A percentile compares a stretch with the other conserved stretches of the same genome.
Evolutionary conservation across 495 filamentous ascomycete genomes (phyloP).

Genomic region (Cenococcum geophilum): DNA sequence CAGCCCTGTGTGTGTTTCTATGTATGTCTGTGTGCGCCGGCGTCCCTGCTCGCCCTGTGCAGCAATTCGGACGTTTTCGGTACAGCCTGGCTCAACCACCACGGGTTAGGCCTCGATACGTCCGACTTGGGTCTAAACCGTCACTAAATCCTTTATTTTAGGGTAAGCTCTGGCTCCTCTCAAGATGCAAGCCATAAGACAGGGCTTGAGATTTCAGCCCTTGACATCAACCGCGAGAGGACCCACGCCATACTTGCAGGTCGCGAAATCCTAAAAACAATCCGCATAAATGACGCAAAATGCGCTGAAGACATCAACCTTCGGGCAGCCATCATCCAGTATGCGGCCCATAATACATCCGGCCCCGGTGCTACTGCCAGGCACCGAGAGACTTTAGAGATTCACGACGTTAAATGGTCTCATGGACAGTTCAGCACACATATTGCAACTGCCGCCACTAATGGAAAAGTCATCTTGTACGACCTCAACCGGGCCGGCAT

Average conservation of each 20-base stretch:
- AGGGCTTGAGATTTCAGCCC: slow-evolving; percentile 61
- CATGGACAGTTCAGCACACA: slow-evolving; percentile 57
- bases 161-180: slow-evolving; percentile 54
- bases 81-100: slow-evolving; percentile 7
- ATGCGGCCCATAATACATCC: slow-evolving; percentile 55
- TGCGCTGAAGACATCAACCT: slow-evolving; percentile 76
- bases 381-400: slow-evolving; percentile 67
- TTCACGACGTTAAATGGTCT: slow-evolving; percentile 82
- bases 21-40: neutral
- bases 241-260: slow-evolving; percentile 75
- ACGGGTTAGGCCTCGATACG: slow-evolving; percentile 6
- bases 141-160: slow-evolving; percentile 22
- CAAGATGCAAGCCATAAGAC: slow-evolving; percentile 70
- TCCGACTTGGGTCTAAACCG: neutral
- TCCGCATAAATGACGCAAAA: slow-evolving; percentile 61
- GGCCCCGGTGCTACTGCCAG: slow-evolving; percentile 47
- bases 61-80: neutral
- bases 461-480: slow-evolving; percentile 81
- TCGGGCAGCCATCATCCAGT: slow-evolving; percentile 64
- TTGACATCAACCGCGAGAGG: slow-evolving; percentile 72
- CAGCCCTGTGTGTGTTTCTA: neutral
- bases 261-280: slow-evolving; percentile 76
- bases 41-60: too few species aligned
- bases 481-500: slow-evolving; percentile 69
- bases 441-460: slow-evolving; percentile 78